Base-by-base conservation (phyloP, 2,329 filamentous ascomycete species). In the Plectosphaerella sp. region DNA sequence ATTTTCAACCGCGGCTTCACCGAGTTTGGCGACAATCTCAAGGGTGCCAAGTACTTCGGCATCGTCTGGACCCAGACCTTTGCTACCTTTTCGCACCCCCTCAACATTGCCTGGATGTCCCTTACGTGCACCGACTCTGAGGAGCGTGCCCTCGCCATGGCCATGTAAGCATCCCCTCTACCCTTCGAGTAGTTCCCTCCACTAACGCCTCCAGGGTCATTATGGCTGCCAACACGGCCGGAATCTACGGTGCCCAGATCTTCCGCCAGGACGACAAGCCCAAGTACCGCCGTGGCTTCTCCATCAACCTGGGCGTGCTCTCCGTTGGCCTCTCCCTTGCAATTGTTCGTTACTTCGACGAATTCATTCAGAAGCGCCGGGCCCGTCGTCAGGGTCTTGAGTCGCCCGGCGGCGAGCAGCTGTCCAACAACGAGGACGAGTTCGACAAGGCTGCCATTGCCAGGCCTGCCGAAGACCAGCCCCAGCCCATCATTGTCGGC, bases 71-170 rank as follows among this genome's bases (percentile, higher is more conserved):
- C 77, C 0, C 78, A 81, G 58, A 73, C 68, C 0, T 80, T 81
- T 52, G 77, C 75, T 18, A 79, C 76, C 4, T 79, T 80, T 52
- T 74, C 75, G 2, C 78, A 81, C 51, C 78, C 78, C 0, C 69
- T 84, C 20, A 84, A 84, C 59, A 80, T 84, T 48, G 75, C 79
- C 1, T 84, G 80, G 80, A 71, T 84, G 61, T 82, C 79, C 0
- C 66, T 83, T 1, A 72, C 76, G 3, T 81, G 80, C 60, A 70
- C 71, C 0, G 78, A 81, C 49, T 81, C 80, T 0, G 79, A 84
- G 55, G 76, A 83, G 57, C 69, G 80, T 47, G 79, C 80, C 1
- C 68, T 84, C 1, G 78, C 80, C 11, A 84, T 84, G 81, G 79
- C 80, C 8, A 71, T 78, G 75, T 79, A 63, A 67, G 67, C 59